Conservation (phyloP, 2,329 filamentous ascomycete genomes). For the Phyllosticta citrichinensis region DNA sequence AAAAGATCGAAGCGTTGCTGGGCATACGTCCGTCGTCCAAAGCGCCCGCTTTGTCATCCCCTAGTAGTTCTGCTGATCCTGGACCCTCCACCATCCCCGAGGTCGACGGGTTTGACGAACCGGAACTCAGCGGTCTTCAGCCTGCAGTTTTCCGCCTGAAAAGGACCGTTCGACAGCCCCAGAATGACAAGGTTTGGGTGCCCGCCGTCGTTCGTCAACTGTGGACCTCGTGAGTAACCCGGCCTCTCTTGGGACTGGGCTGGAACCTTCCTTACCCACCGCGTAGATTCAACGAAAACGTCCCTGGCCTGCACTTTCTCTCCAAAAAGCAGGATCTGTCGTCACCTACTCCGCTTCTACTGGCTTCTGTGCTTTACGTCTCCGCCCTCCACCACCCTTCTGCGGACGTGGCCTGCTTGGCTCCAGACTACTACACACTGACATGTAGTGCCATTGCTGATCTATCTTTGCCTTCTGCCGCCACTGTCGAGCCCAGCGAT, state of each 20-base stretch:
- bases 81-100: constrained; percentile 11
- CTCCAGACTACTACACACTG: constrained; percentile 31
- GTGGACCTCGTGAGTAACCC: constrained; percentile 23
- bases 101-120: constrained; percentile 12
- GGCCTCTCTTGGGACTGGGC: background rate
- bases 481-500: constrained; percentile 9
- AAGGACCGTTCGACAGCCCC: constrained; percentile 15
- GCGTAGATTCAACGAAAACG: constrained; percentile 35
- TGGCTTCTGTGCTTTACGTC: constrained; percentile 36
- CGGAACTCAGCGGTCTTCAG: constrained; percentile 20
- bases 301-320: constrained; percentile 37
- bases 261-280: background rate
- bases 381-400: constrained; percentile 27
- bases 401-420: constrained; percentile 25
- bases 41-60: constrained; percentile 6
- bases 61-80: constrained; percentile 10
- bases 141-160: constrained; percentile 22
- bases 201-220: constrained; percentile 24
- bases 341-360: constrained; percentile 32
- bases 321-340: constrained; percentile 35
- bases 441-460: constrained; percentile 33
- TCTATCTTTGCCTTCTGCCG: constrained; percentile 27
- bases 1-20: constrained; percentile 13
- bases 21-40: constrained; percentile 11
- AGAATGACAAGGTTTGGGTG: constrained; percentile 25